Base-by-base conservation (phyloP, 1,139 yeast genomes). In the Geotrichum cucujoidarum region DNA sequence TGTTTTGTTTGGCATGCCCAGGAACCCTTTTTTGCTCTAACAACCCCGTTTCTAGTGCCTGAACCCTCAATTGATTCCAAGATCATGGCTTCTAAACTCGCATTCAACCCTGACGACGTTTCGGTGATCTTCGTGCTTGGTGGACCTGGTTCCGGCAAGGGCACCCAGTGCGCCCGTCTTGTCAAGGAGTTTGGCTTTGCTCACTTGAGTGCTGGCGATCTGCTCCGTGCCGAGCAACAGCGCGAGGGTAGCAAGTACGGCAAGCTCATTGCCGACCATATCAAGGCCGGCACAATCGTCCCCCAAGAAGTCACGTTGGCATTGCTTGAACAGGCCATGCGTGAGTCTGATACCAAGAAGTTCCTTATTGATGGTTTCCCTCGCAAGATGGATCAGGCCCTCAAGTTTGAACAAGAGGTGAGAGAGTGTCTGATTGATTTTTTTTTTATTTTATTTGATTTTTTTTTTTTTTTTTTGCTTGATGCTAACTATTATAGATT, bases 281-380 rank as follows among this genome's bases (percentile, higher is more conserved):
- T 92, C 63, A 83, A 77, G 58, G 95, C 89, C 53, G 98, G 98
- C n/a, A 68, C 75, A 45, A 92, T 92, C 63, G 98, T 92, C 14
- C 98, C 98, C 8, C 97, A 90, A 69, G 97, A 90, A 64, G 84
- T 92, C 46, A 92, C 98, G 1, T 75, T 92, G 58, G 92, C 89
- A 0, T 71, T 92, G 53, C 74, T 92, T 60, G 80, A 83, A 59
- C 82, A 84, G 55, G 95, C 97, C 13, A 89, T 92, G 68, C 62
- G 70, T 44, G 82, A 77, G 34, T 71, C 75, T 47, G 74, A 74
- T 49, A 74, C 74, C 50, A 69, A 69, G 20, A 73, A 74, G 56
- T 92, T 90, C 65, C 71, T 92, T 60, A 80, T 92, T 49, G 98
- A 92, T 66, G 98, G 98, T 1, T 92, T 92, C 77, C 98, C 98